Base-by-base conservation (phyloP, 2,329 filamentous ascomycete genomes). In the Botrytis hyacinthi region DNA sequence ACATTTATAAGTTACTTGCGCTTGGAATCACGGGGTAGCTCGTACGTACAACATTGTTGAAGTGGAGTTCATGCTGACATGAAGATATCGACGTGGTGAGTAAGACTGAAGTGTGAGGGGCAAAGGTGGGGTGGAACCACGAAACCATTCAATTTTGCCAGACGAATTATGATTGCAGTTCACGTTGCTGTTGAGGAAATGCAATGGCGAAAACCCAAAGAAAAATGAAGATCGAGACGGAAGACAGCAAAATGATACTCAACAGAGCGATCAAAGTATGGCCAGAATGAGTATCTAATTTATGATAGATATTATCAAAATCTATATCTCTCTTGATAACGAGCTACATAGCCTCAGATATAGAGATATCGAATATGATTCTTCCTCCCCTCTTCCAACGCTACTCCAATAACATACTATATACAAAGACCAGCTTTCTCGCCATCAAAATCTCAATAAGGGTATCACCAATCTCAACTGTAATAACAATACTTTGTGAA, bases 401-500 rank as follows among this genome's bases (percentile, higher is more conserved):
- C n/a, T 14, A 20, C 18, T 65, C 18, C 18, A 12, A 32, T 1
- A 20, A 7, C 5, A 54, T 57, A 6, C 44, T 71, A 54, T 71
- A 51, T 44, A 42, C 60, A 65, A 59, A 35, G 40, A 20, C 18
- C 46, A 63, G 18, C 40, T 63, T 51, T 29, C 59, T 14, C 54
- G 37, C 16, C 22, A 18, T 4, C 35, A 61, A 4, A 18, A 61
- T 16, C 14, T 37, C 3, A 54, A 16, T 4, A 54, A 67, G 9
- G 18, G n/a, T n/a, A 54, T 54, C 65, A 26, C 16, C 3, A 40
- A 26, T 10, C 20, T 61, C 8, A 68, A 48, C 54, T 20, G 14
- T 29, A 20, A 60, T 69, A 84, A 74, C 83, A 85, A 74, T 84
- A 84, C 75, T 82, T 80, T 16, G 79, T 75, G 75, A 85, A 84